Percentiles rank a stretch among this genome's conserved stretches.
Conservation (phyloP, 2,329 filamentous ascomycete species). For the Xylaria sp. region DNA sequence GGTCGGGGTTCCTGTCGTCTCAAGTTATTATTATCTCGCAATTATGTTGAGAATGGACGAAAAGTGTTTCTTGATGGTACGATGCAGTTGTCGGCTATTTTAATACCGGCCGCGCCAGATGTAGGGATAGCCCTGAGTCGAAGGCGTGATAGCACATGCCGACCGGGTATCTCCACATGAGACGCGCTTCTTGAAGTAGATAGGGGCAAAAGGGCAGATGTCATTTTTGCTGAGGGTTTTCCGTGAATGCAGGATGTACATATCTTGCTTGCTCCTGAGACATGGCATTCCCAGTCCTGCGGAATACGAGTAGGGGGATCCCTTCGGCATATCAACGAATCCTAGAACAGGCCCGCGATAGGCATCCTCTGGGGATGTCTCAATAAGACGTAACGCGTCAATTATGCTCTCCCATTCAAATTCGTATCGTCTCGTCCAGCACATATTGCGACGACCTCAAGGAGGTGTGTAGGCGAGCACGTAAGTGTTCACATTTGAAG, state of each 20-base stretch:
- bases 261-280: background rate
- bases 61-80: background rate
- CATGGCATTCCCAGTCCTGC: background rate
- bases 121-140: background rate
- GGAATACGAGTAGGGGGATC: background rate
- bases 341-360: too few species aligned
- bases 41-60: background rate
- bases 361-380: background rate
- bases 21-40: conserved; percentile 8
- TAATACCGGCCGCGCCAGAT: background rate
- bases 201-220: background rate
- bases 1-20: conserved; percentile 4
- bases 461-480: background rate
- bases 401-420: background rate
- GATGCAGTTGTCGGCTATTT: background rate
- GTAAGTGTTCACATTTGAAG: background rate
- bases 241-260: background rate
- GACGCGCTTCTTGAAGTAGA: background rate
- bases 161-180: background rate
- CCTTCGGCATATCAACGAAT: background rate
- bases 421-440: background rate
- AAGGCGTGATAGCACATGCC: background rate
- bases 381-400: background rate
- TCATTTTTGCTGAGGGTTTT: background rate
- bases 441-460: background rate